These are phyloP conservation scores for Akanthomyces muscarius DNA, from an alignment of 2,329 filamentous ascomycete genomes.

Conservation along the genomic window DNA sequence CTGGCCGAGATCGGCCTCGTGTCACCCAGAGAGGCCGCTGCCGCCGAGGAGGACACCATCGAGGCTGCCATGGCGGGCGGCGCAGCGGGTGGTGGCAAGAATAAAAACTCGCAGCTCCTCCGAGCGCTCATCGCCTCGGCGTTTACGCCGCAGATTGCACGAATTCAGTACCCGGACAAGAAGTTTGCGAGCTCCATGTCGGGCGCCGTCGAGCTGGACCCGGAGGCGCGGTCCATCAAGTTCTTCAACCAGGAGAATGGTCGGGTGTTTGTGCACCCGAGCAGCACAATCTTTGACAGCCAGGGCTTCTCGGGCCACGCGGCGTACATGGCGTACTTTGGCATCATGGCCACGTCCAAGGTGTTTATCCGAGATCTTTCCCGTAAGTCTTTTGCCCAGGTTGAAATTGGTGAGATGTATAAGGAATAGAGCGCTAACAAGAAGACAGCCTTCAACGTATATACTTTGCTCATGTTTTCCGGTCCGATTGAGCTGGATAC, in stretches of 20 bases:
- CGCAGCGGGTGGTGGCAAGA: slow-evolving; percentile 19
- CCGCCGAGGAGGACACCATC: slow-evolving; percentile 24
- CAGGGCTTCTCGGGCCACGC: slow-evolving; percentile 73
- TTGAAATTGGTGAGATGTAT: slow-evolving; percentile 18
- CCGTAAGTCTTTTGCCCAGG: slow-evolving; percentile 51
- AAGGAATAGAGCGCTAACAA: slow-evolving; percentile 15
- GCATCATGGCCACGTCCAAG: slow-evolving; percentile 86
- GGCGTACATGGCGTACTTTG: slow-evolving; percentile 84
- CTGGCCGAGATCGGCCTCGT: slow-evolving; percentile 84
- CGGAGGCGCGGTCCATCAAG: slow-evolving; percentile 86
- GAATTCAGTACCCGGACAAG: slow-evolving; percentile 91
- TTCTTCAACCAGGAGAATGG: slow-evolving; percentile 85
- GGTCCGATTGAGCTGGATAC: slow-evolving; percentile 84
- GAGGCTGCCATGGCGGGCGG: slow-evolving; percentile 28
- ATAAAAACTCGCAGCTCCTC: slow-evolving; percentile 48
- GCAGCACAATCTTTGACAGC: slow-evolving; percentile 78
- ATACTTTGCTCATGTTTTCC: slow-evolving; percentile 81
- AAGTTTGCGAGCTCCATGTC: slow-evolving; percentile 86
- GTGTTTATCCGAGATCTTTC: slow-evolving; percentile 89
- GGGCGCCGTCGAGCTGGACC: slow-evolving; percentile 88
- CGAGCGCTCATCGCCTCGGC: slow-evolving; percentile 69
- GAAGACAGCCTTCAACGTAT: slow-evolving; percentile 73
- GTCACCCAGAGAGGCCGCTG: slow-evolving; percentile 34
- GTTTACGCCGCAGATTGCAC: slow-evolving; percentile 80
- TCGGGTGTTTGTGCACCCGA: slow-evolving; percentile 89